phyloP scores from a whole-genome alignment of 495 filamentous ascomycete genomes.

The Xylaria cubensis region DNA sequence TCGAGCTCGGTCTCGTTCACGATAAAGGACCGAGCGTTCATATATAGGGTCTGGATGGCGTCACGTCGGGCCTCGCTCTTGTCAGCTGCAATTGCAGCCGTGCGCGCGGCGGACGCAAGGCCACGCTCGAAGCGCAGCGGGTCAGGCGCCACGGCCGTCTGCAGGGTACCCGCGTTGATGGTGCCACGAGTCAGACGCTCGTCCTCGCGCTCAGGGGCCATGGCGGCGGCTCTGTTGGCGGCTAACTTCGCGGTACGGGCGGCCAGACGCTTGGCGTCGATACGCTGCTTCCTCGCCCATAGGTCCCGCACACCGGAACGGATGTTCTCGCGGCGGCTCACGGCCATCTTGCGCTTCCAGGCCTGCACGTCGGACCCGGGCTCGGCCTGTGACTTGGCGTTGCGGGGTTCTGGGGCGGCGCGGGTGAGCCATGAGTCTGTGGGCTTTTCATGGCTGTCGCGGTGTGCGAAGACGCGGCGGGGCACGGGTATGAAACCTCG shows the following conservation, averaged over 20 bases:
- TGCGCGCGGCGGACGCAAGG: constrained; percentile 33
- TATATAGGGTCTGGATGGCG: constrained; percentile 55
- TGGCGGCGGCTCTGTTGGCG: constrained; percentile 39
- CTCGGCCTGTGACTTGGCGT: constrained; percentile 28
- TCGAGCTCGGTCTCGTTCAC: constrained; percentile 52
- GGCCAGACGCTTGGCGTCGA: constrained; percentile 26
- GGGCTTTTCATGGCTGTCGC: constrained; percentile 44
- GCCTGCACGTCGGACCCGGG: constrained; percentile 42
- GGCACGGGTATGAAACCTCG: constrained; percentile 54
- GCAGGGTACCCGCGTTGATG: constrained; percentile 39
- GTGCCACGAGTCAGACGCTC: constrained; percentile 52
- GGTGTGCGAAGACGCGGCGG: constrained; percentile 49
- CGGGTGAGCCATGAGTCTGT: constrained; percentile 37
- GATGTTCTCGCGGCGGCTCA: constrained; percentile 45
- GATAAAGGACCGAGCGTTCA: constrained; percentile 54
- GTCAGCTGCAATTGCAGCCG: constrained; percentile 25
- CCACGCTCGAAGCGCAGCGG: constrained; percentile 45
- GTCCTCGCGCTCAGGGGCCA: constrained; percentile 49
- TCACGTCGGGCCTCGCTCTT: constrained; percentile 52
- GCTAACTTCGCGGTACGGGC: constrained; percentile 25
- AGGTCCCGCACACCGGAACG: constrained; percentile 46
- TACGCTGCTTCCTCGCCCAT: constrained; percentile 44
- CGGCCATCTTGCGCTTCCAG: constrained; percentile 46
- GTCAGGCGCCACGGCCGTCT: constrained; percentile 40
- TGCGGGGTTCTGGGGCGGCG: constrained; percentile 38